Evolutionary conservation across 2,329 filamentous ascomycete genomes (phyloP).

Genomic region (Hypoxylon sp.): DNA sequence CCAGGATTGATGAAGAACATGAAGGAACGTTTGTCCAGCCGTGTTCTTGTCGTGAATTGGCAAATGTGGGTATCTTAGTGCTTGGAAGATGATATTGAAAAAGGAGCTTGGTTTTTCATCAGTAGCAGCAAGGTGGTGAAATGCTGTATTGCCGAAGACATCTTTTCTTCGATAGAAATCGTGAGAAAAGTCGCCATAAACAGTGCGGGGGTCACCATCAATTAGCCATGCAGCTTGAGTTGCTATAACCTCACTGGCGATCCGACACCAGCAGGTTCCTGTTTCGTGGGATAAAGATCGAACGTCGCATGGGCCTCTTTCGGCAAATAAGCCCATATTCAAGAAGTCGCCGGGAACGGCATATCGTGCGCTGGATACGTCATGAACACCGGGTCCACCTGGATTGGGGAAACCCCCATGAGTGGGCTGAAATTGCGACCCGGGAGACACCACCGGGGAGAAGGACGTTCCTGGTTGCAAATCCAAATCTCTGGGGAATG

Average conservation of each 20-base stretch:
- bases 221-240: conserved; percentile 37
- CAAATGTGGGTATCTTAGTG: conserved; percentile 41
- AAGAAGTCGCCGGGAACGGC: conserved; percentile 68
- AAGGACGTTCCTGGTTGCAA: conserved; percentile 33
- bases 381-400: conserved; percentile 47
- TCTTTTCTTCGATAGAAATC: conserved; percentile 60
- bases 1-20: conserved; percentile 54
- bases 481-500: conserved; percentile 50
- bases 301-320: conserved; percentile 30
- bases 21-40: conserved; percentile 54
- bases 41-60: conserved; percentile 51
- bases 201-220: conserved; percentile 38
- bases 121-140: conserved; percentile 58
- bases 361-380: conserved; percentile 48
- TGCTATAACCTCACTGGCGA: conserved; percentile 34
- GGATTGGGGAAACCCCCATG: conserved; percentile 9
- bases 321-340: conserved; percentile 47
- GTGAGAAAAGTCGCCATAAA: conserved; percentile 49
- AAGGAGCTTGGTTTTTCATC: conserved; percentile 42
- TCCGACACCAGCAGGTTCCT: conserved; percentile 56
- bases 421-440: conserved; percentile 12
- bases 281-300: conserved; percentile 51
- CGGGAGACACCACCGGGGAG: conserved; percentile 37
- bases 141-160: conserved; percentile 67
- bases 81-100: conserved; percentile 43